Conservation (phyloP, 2,329 filamentous ascomycete genomes). For the Meredithiella fracta region DNA sequence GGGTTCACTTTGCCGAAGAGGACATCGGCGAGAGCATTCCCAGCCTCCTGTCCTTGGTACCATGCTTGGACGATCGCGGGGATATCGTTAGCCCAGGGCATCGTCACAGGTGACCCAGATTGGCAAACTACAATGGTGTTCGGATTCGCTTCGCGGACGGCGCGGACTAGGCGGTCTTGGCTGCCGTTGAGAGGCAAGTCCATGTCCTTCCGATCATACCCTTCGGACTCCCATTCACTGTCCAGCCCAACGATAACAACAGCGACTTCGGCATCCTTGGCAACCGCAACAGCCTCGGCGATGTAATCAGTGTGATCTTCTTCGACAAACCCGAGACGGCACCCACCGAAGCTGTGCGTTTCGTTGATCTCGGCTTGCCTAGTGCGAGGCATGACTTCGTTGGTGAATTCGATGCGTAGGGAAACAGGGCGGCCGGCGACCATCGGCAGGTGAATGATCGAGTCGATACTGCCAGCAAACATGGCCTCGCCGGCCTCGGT, state of each 20-base stretch:
- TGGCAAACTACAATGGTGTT: slow-evolving; percentile 53
- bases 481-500: slow-evolving; percentile 53
- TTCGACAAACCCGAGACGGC: slow-evolving; percentile 54
- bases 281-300: slow-evolving; percentile 47
- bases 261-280: slow-evolving; percentile 47
- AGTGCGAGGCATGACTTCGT: slow-evolving; percentile 43
- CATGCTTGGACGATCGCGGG: slow-evolving; percentile 57
- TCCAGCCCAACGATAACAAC: slow-evolving; percentile 54
- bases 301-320: slow-evolving; percentile 45
- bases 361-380: slow-evolving; percentile 41
- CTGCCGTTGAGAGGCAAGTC: slow-evolving; percentile 46
- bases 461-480: slow-evolving; percentile 52
- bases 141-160: slow-evolving; percentile 45
- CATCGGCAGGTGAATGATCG: slow-evolving; percentile 43
- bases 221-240: slow-evolving; percentile 61
- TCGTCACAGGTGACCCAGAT: slow-evolving; percentile 49
- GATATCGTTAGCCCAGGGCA: slow-evolving; percentile 52
- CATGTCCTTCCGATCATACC: slow-evolving; percentile 56
- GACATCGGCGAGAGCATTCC: slow-evolving; percentile 52
- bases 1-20: slow-evolving; percentile 48
- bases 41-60: slow-evolving; percentile 57
- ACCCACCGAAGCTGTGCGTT: slow-evolving; percentile 53
- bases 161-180: slow-evolving; percentile 46
- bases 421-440: slow-evolving; percentile 42
- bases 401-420: slow-evolving; percentile 48